Conservation (phyloP, 2,329 filamentous ascomycete species). For the Cordyceps tenuipes region DNA sequence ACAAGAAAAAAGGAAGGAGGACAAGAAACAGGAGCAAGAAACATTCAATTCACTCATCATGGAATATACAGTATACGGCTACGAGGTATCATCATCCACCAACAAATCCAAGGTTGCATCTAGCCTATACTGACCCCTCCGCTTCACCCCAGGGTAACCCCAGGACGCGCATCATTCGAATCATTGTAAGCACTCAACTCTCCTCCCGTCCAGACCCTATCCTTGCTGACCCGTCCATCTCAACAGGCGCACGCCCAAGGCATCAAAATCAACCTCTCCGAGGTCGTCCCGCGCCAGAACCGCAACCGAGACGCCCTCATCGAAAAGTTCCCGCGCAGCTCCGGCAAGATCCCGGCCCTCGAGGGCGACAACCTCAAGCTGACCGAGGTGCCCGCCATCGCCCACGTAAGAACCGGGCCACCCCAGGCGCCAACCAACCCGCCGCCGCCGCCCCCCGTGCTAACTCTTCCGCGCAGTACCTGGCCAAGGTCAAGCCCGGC, state of each 20-base stretch:
- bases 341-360: slow-evolving; percentile 6
- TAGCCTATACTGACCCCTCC: neutral
- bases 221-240: neutral
- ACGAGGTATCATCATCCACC: neutral
- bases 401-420: neutral
- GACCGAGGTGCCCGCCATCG: slow-evolving; percentile 3
- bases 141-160: neutral
- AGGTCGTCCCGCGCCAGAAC: slow-evolving; percentile 1
- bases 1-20: no score
- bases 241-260: neutral
- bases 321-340: neutral
- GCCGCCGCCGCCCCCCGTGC: no score
- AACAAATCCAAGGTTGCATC: no score
- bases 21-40: neutral
- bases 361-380: neutral
- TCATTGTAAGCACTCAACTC: neutral
- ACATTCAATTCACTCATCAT: neutral
- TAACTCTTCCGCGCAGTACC: neutral
- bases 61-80: neutral
- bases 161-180: neutral
- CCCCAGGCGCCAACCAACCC: no score
- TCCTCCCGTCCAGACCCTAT: no score
- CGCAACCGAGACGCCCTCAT: neutral
- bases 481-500: neutral
- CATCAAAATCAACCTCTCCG: neutral